Percentiles rank a stretch among this genome's conserved stretches.
Conservation (phyloP, 1,139 yeast genomes). For the Meyerozyma smithsonii region DNA sequence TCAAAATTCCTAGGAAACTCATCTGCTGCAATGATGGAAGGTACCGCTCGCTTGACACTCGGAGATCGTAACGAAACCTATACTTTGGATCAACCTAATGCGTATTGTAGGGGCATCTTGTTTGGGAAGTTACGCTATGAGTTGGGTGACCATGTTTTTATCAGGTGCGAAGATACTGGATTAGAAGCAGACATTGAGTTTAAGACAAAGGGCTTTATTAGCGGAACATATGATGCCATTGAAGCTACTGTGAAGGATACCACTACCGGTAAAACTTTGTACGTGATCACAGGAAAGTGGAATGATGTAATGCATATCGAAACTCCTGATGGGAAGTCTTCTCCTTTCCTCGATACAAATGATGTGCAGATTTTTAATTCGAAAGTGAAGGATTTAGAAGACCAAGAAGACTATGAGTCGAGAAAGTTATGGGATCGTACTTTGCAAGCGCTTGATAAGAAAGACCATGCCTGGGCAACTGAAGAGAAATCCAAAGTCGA, state of each 20-base stretch:
- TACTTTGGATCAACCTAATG: slow-evolving; percentile 85
- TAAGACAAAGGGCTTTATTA: slow-evolving; percentile 89
- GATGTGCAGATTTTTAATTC: slow-evolving; percentile 54
- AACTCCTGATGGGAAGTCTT: slow-evolving; percentile 45
- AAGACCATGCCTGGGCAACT: slow-evolving; percentile 82
- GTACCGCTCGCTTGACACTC: slow-evolving; percentile 68
- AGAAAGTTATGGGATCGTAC: slow-evolving; percentile 81
- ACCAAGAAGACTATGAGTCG: slow-evolving; percentile 80
- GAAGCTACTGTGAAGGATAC: slow-evolving; percentile 63
- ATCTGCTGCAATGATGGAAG: slow-evolving; percentile 97
- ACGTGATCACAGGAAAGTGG: slow-evolving; percentile 86
- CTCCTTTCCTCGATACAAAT: slow-evolving; percentile 60
- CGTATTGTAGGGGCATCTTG: slow-evolving; percentile 90
- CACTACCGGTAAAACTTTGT: slow-evolving; percentile 51
- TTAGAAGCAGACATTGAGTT: slow-evolving; percentile 82
- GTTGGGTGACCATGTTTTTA: slow-evolving; percentile 82
- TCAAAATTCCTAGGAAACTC: slow-evolving; percentile 91
- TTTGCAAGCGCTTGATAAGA: slow-evolving; percentile 64
- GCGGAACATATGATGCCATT: slow-evolving; percentile 89
- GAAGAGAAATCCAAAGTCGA: slow-evolving; percentile 84
- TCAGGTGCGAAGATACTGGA: slow-evolving; percentile 59
- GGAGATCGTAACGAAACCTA: slow-evolving; percentile 56
- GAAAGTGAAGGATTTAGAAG: slow-evolving; percentile 66
- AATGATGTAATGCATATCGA: slow-evolving; percentile 77
- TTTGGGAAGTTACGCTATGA: slow-evolving; percentile 89